phyloP scores from a whole-genome alignment of 495 filamentous ascomycete species.

The Hypoxylon cercidicola region DNA sequence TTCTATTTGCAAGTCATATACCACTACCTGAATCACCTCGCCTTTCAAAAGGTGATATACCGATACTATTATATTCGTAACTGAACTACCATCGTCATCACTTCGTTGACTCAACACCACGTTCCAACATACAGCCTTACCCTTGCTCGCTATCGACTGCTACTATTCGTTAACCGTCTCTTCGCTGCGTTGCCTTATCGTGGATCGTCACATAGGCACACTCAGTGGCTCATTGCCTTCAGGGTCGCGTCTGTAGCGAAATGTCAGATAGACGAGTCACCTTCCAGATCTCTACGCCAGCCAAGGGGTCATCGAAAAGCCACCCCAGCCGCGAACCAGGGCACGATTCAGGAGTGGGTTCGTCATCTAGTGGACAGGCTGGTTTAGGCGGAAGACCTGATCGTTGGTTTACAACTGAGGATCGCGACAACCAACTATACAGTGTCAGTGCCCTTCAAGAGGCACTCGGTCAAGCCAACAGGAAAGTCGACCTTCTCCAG shows the following conservation, averaged over 20 bases:
- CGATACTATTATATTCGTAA: constrained; percentile 8
- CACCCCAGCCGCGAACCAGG: constrained; percentile 32
- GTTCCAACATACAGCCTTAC: constrained; percentile 9
- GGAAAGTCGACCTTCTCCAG: constrained; percentile 40
- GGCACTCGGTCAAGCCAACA: constrained; percentile 43
- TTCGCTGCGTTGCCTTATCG: constrained; percentile 3
- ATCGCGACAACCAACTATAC: constrained; percentile 45
- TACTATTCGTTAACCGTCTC: constrained; percentile 9
- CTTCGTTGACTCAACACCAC: constrained; percentile 12
- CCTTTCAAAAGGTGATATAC: constrained; percentile 6
- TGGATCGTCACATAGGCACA: constrained; percentile 19
- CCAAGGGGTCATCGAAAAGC: constrained; percentile 23
- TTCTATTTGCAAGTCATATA: constrained; percentile 12
- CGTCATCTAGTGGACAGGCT: constrained; percentile 47
- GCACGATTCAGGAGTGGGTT: constrained; percentile 47
- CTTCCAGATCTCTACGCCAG: constrained; percentile 31
- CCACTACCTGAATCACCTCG: constrained; percentile 6
- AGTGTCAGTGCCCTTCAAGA: constrained; percentile 45
- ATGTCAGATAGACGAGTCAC: constrained; percentile 40
- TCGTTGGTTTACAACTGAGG: constrained; percentile 46
- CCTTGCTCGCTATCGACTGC: constrained; percentile 3
- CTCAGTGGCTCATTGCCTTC: constrained; percentile 9
- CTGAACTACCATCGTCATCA: neutral
- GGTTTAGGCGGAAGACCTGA: constrained; percentile 46
- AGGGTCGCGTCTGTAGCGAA: constrained; percentile 13